Conservation (phyloP, 2,329 filamentous ascomycete species). For the Parafenestella ontariensis region DNA sequence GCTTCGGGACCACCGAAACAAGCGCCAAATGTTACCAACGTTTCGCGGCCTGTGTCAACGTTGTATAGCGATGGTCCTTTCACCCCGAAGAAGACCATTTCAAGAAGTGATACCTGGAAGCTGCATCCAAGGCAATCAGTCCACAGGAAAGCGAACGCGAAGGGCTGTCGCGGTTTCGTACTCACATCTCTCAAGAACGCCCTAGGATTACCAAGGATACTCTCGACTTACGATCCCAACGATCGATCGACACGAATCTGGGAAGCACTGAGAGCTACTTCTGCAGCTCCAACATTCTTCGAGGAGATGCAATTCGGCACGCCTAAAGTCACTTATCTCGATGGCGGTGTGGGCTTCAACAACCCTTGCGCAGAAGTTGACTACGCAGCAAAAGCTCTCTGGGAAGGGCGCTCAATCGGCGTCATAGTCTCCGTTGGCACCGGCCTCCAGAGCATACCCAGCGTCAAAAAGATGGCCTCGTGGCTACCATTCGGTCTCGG, state of each 20-base stretch:
- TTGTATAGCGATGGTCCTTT: slow-evolving; percentile 24
- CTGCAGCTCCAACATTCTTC: slow-evolving; percentile 60
- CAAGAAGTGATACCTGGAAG: slow-evolving; percentile 42
- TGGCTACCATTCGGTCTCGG: slow-evolving; percentile 51
- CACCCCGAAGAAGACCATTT: slow-evolving; percentile 10
- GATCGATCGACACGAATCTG: slow-evolving; percentile 52
- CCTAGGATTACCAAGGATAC: slow-evolving; percentile 44
- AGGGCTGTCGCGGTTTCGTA: slow-evolving; percentile 49
- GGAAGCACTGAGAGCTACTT: slow-evolving; percentile 61
- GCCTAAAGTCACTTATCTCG: slow-evolving; percentile 57
- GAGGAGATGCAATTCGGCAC: slow-evolving; percentile 59
- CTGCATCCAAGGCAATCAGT: slow-evolving; percentile 43
- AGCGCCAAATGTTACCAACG: background rate
- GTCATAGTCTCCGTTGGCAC: slow-evolving; percentile 51
- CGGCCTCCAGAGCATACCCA: slow-evolving; percentile 48
- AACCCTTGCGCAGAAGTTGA: slow-evolving; percentile 62
- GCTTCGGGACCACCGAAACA: slow-evolving; percentile 10
- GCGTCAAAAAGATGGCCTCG: slow-evolving; percentile 44
- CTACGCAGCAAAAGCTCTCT: slow-evolving; percentile 53
- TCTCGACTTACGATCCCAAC: slow-evolving; percentile 50
- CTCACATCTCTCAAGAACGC: slow-evolving; percentile 50
- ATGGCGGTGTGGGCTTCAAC: slow-evolving; percentile 59
- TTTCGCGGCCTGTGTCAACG: slow-evolving; percentile 5
- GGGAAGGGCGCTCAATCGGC: slow-evolving; percentile 46
- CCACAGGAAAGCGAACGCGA: slow-evolving; percentile 40